Base-by-base conservation (phyloP, 2,329 filamentous ascomycete species). In the Cytospora leucostoma region DNA sequence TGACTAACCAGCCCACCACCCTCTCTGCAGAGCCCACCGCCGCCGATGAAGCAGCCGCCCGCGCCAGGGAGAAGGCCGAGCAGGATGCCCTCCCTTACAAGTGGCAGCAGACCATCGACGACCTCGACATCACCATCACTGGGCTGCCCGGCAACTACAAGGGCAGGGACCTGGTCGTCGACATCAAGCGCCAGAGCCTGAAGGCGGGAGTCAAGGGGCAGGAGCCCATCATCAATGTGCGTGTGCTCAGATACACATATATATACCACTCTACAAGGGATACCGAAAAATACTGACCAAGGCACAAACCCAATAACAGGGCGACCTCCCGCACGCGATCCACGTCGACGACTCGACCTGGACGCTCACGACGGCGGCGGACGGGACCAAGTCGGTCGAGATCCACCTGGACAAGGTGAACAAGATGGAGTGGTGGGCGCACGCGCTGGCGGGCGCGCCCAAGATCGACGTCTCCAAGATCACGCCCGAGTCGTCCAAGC, bases 381-480 rank as follows among this genome's bases (percentile, higher is more conserved):
- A 96, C 79, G 89, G 92, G 73, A 85, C 78, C 66, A 86, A 84
- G 75, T 79, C 77, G 33, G 76, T 97, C 69, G 86, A 89, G 73
- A 86, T 98, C 70, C 93, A 97, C 77, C 89, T 99, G 59, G 93
- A 97, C 82, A 99, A 99, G 79, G 79, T 86, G 69, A 97, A 97
- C 82, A 95, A 97, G 83, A 90, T 96, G 87, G 91, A 97, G 78
- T 99, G 95, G 95, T 99, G 95, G 95, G 80, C 92, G 37, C 93
- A 98, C 78, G 92, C 98, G 47, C 85, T 98, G 40, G 96, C 89
- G 8, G 78, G 80, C 7, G 94, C 93, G 4, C 95, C 95, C 67
- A 91, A 89, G 78, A 96, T 99, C 77, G 95, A 99, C 79, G 92
- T 96, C 40, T 88, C 89, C 71, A 97, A 97, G 82, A 98, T 99